Evolutionary conservation across 2,329 filamentous ascomycete species (phyloP), one percentile per base, ranked within the genome.

Genomic region (Monosporascus cannonballus): DNA sequence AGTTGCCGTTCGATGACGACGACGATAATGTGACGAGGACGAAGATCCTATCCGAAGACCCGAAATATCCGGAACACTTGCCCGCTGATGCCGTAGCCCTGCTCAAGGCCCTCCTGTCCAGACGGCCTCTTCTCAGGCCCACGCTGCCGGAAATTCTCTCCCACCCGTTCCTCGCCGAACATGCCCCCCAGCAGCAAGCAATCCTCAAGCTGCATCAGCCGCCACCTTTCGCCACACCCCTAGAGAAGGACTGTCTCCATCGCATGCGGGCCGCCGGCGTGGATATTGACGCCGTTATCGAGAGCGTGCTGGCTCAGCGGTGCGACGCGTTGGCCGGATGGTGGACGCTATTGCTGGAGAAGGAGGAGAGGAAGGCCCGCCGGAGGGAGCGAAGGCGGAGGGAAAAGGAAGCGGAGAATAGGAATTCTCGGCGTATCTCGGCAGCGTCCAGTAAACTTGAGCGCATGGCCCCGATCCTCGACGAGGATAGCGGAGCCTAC

Each of bases 1-100:
- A 94, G 70, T 77, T 99, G 41, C 94, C 94, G 0, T 99, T 96
- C 63, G 94, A 99, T 70, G 94, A 97, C 59, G 94, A 99, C 67
- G 88, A 96, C 64, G 94, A 99, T 67, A 87, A 83, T 58, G 79
- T 86, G 34, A 99, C 94, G 34, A 90, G 96, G 64, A 81, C 78
- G 9, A 89, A 83, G 68, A 99, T 99, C 54, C 73, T 99, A 52
- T 84, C 83, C 5, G 86, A 93, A 51, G 94, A 97, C 54, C 90
- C 93, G 0, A 85, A 83, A 52, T 97, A 88, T 67, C 92, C 90
- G 4, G 87, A 91, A 3, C 83, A 87, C 62, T 78, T 99, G 27
- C 84, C 91, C 0, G 76, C 83, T 30, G 89, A 92, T 60, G 91
- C 92, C 3, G 83, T 89, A 57, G 79, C 87, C 0, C 74, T 99